phyloP scores from a whole-genome alignment of 371 early-diverging fungal genomes.

The Mucor lusitanicus region DNA sequence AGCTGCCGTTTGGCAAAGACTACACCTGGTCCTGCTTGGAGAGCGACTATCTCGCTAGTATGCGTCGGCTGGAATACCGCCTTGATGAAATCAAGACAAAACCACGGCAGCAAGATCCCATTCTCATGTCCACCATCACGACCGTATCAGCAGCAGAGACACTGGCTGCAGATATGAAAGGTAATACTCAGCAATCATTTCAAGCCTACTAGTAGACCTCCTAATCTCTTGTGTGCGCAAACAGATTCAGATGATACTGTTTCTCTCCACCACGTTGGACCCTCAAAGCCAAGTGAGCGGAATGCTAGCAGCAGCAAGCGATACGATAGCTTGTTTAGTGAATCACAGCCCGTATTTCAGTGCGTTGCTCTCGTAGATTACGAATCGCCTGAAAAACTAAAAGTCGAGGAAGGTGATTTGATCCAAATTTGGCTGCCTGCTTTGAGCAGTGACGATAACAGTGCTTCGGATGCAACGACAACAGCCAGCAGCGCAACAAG shows the following conservation, averaged over 20 bases:
- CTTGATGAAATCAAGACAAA: constrained; percentile 9
- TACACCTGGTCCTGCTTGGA: constrained; percentile 7
- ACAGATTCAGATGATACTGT: neutral
- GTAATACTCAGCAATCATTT: neutral
- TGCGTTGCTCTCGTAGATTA: constrained; percentile 13
- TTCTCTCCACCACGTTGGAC: neutral
- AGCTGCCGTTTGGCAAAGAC: constrained; percentile 11
- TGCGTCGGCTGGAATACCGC: constrained; percentile 44
- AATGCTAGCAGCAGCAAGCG: neutral
- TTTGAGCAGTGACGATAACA: neutral
- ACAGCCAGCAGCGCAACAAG: neutral
- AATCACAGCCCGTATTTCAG: constrained; percentile 20
- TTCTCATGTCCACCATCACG: too few species aligned
- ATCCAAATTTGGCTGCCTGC: constrained; percentile 23
- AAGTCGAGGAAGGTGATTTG: constrained; percentile 18
- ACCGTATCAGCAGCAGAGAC: neutral
- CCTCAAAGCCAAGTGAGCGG: neutral
- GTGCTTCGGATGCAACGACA: neutral
- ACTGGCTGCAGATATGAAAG: neutral
- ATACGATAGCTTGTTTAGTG: constrained; percentile 13
- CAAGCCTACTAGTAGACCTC: too few species aligned
- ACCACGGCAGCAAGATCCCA: neutral
- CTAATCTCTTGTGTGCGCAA: neutral
- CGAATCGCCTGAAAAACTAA: constrained; percentile 17
- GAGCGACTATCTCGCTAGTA: constrained; percentile 14